Percentiles rank a stretch among this genome's conserved stretches.
Conservation (phyloP, 345 rosid species). For the Microcos paniculata region DNA sequence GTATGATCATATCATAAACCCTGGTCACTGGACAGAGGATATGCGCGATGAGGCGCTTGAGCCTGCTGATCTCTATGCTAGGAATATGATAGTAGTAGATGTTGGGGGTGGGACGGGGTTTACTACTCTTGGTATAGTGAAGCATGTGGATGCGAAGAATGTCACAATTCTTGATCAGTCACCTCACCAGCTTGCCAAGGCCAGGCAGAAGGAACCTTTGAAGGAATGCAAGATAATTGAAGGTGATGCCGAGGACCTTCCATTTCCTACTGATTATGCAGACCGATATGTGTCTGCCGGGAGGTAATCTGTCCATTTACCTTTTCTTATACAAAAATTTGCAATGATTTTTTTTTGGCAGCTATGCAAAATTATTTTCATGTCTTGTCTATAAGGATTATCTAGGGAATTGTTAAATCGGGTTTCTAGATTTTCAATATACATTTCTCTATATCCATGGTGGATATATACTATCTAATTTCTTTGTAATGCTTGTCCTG, state of each 20-base stretch:
- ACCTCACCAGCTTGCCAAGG: constrained; percentile 99
- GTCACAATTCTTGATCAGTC: constrained; percentile 97
- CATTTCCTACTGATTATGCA: constrained; percentile 81
- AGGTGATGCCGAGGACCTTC: constrained; percentile 97
- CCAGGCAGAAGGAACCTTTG: constrained; percentile 86
- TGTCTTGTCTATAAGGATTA: neutral
- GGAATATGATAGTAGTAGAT: constrained; percentile 79
- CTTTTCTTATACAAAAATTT: neutral
- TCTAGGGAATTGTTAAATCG: neutral
- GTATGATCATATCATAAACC: constrained; percentile 88
- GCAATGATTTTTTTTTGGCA: neutral
- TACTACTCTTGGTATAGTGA: constrained; percentile 90
- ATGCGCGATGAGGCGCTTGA: constrained; percentile 96
- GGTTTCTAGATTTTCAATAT: neutral
- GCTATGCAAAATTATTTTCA: neutral
- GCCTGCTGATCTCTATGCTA: constrained; percentile 80
- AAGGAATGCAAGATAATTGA: constrained; percentile 89
- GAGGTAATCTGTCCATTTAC: constrained; percentile 43
- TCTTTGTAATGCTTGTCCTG: neutral
- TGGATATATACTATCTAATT: constrained; percentile 3
- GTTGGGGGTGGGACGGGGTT: constrained; percentile 99
- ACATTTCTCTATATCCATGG: neutral
- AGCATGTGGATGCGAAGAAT: constrained; percentile 92
- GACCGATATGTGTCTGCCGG: constrained; percentile 99
- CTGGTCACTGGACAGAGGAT: constrained; percentile 96